Conservation (phyloP, 371 early-diverging fungal species). For the Choanephora cucurbitarum region DNA sequence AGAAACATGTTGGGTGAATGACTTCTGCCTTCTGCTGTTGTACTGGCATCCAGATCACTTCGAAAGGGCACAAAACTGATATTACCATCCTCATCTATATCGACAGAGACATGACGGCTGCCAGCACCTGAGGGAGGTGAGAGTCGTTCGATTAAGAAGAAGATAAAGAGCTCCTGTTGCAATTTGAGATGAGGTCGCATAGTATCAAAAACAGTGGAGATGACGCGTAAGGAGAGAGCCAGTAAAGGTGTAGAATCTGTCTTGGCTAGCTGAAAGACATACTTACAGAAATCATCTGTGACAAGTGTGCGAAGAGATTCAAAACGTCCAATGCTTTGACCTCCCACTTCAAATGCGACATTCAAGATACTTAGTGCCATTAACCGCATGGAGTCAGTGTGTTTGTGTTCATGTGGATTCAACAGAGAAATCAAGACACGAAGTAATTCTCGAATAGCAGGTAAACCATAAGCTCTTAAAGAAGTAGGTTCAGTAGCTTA, state of each 20-base stretch:
- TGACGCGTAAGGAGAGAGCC: conserved; percentile 63
- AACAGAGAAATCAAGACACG: conserved; percentile 88
- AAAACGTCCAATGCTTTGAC: conserved; percentile 74
- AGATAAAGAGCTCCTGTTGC: conserved; percentile 81
- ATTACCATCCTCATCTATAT: conserved; percentile 47
- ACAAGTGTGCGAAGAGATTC: conserved; percentile 70
- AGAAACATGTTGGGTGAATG: conserved; percentile 46
- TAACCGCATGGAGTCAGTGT: conserved; percentile 91
- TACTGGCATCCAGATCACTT: conserved; percentile 1
- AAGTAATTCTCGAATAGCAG: conserved; percentile 85
- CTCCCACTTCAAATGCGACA: conserved; percentile 84
- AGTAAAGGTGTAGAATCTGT: conserved; percentile 65
- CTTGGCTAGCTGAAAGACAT: conserved; percentile 76
- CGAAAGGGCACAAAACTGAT: conserved; percentile 25
- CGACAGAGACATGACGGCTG: conserved; percentile 33
- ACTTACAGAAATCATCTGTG: conserved; percentile 84
- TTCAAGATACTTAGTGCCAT: conserved; percentile 82
- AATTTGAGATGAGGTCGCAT: conserved; percentile 68
- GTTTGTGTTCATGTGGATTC: conserved; percentile 88
- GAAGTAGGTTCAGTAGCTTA: conserved; percentile 12
- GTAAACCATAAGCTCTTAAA: conserved; percentile 72
- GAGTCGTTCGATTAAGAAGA: conserved; percentile 71
- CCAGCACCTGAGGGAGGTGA: conserved; percentile 50
- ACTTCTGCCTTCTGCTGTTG: conserved; percentile 32
- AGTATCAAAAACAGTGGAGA: conserved; percentile 77